These are phyloP conservation scores for Aspergillus campestris DNA, from an alignment of 495 filamentous ascomycete species.

Conservation along the genomic window DNA sequence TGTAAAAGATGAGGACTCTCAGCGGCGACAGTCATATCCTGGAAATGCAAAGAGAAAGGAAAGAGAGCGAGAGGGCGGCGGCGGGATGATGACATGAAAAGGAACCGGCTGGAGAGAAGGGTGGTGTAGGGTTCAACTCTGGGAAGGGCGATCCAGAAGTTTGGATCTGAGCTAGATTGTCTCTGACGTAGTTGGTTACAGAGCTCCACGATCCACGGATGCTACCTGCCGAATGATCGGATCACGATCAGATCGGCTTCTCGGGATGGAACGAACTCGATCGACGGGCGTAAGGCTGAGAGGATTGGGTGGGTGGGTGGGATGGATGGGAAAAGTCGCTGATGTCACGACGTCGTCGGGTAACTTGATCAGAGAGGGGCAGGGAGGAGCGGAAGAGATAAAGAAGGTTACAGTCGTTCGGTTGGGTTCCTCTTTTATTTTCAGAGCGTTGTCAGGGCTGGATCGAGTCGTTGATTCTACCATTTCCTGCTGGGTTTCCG, in stretches of 20 bases:
- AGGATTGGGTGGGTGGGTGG: background rate
- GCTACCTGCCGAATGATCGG: background rate
- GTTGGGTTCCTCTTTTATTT: background rate
- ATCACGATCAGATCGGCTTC: too few relatives aligned
- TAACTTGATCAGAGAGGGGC: background rate
- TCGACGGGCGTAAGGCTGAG: background rate
- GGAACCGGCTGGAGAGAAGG: background rate
- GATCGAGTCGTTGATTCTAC: background rate
- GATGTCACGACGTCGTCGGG: slow-evolving; percentile 13
- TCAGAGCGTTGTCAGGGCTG: background rate
- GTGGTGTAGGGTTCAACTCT: slow-evolving; percentile 2
- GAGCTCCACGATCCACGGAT: slow-evolving; percentile 9
- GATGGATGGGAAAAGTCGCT: slow-evolving; percentile 3
- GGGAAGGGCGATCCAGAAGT: slow-evolving; percentile 25
- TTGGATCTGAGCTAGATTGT: slow-evolving; percentile 10
- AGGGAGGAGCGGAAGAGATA: background rate
- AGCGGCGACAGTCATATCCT: slow-evolving; percentile 11
- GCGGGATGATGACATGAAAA: background rate
- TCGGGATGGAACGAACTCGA: too few relatives aligned
- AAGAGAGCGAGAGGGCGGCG: slow-evolving; percentile 2
- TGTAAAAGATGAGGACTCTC: slow-evolving; percentile 4
- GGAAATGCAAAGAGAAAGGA: slow-evolving; percentile 3
- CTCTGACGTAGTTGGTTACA: slow-evolving; percentile 22
- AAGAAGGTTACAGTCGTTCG: slow-evolving; percentile 1
- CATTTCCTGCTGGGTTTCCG: too few relatives aligned